Percentiles rank a stretch among this genome's conserved stretches.
These are phyloP conservation scores for Hypoxylon lienhwacheense DNA, from an alignment of 495 filamentous ascomycete species.

Conservation along the genomic window DNA sequence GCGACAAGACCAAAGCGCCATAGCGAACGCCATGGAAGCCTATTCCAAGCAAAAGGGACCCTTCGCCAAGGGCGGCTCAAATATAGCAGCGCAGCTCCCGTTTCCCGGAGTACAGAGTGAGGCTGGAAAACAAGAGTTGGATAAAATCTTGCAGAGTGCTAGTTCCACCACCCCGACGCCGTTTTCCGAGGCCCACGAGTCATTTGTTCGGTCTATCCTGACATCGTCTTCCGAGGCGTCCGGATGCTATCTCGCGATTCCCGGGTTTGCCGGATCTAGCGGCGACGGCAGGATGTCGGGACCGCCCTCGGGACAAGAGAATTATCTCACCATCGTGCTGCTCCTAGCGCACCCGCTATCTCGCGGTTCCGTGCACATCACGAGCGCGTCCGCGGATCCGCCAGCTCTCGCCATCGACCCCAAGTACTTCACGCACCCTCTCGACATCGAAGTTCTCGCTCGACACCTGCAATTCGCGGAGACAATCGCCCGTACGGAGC, in stretches of 20 bases:
- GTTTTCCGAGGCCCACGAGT: conserved; percentile 57
- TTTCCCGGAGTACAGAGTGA: not conserved
- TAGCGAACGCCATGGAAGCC: not conserved
- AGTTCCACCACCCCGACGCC: not conserved
- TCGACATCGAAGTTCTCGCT: conserved; percentile 49
- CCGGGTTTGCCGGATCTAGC: not conserved
- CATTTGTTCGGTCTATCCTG: conserved; percentile 67
- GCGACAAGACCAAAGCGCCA: not conserved
- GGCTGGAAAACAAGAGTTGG: not conserved
- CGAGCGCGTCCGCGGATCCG: conserved; percentile 31
- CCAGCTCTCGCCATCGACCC: conserved; percentile 49
- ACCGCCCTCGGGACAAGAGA: conserved; percentile 8
- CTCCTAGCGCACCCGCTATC: conserved; percentile 50
- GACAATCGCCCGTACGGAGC: conserved; percentile 41
- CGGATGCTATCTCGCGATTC: conserved; percentile 24
- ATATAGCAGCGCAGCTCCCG: conserved; percentile 75
- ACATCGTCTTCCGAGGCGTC: conserved; percentile 63
- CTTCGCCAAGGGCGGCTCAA: conserved; percentile 60
- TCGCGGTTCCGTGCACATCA: conserved; percentile 57
- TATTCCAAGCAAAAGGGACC: conserved; percentile 9
- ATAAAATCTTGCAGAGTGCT: not conserved
- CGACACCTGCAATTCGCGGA: conserved; percentile 42
- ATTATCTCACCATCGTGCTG: conserved; percentile 35
- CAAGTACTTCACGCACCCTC: conserved; percentile 53
- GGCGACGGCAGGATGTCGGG: not conserved